Evolutionary conservation across 768 basidiomycete genomes (phyloP), one percentile per base, ranked within the genome.

Genomic region (Suillus alpinus): DNA sequence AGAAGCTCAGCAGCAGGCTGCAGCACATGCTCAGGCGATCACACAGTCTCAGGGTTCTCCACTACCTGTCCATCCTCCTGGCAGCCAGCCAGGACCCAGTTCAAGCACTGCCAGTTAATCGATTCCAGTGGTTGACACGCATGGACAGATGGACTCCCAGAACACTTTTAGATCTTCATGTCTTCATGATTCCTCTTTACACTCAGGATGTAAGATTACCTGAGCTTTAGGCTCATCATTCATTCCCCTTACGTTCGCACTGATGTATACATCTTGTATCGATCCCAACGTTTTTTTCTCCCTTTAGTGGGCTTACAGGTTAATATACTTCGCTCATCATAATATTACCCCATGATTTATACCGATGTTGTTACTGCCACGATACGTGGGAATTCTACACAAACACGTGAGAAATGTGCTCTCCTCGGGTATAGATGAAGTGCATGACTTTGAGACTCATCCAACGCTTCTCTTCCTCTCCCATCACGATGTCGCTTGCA

Each of bases 401-500:
- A 53, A 53, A 37, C 52, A 53, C 52, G 52, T 53, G 52, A 53
- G 52, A 20, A 52, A 37, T 53, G 34, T 14, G 23, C 16, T 29
- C 13, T 36, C 34, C 34, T 23, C 44, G 44, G 50, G 20, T 8
- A 12, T 32, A 20, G n/a, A 29, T 26, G n/a, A n/a, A 9, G 18
- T 9, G 50, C 31, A 51, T 52, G 51, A 34, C 32, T 14, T 34
- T 4, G n/a, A 26, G 10, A 51, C 32, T 26, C 40, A 34, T 37
- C 36, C 31, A 41, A 9, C 13, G 23, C 58, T 37, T 61, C 46
- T 47, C 31, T 29, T 59, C 16, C 46, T 59, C 26, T 43, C 8
- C 36, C 29, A 65, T 58, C 62, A 53, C 34, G 14, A 93, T 94
- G 92, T 87, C 92, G 6, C 79, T 95, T 32, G 88, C 92, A 53